These are phyloP conservation scores for Betula pendula DNA, from an alignment of 306 rosid species.

Conservation along the genomic window DNA sequence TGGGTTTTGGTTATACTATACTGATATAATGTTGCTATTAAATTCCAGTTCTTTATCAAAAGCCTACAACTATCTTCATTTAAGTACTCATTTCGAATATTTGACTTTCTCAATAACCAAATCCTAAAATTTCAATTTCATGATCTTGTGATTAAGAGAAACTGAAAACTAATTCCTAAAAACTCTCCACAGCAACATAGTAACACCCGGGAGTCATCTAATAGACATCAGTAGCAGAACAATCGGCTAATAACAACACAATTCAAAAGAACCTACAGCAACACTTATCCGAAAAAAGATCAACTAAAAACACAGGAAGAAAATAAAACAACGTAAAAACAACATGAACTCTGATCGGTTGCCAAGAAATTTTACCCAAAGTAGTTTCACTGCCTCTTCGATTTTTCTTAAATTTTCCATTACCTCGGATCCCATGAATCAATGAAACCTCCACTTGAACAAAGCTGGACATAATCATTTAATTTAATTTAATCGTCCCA, in stretches of 20 bases:
- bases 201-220: neutral
- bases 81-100: no score
- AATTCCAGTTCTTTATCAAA: no score
- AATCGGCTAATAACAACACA: neutral
- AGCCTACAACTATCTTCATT: neutral
- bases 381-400: neutral
- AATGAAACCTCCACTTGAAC: neutral
- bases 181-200: neutral
- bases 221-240: neutral
- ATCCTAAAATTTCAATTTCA: neutral
- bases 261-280: neutral
- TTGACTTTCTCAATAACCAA: no score
- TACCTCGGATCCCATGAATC: conserved; percentile 10
- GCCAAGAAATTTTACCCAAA: neutral
- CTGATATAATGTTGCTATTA: neutral
- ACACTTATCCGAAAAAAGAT: neutral
- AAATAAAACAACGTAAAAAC: neutral
- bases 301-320: neutral
- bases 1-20: neutral
- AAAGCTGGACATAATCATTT: conserved; percentile 4
- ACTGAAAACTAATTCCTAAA: neutral
- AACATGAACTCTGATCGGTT: neutral
- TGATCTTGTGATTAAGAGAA: neutral
- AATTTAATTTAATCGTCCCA: neutral
- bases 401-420: neutral